Base-by-base conservation (phyloP, 768 basidiomycete species). In the Rhodotorula toruloides region DNA sequence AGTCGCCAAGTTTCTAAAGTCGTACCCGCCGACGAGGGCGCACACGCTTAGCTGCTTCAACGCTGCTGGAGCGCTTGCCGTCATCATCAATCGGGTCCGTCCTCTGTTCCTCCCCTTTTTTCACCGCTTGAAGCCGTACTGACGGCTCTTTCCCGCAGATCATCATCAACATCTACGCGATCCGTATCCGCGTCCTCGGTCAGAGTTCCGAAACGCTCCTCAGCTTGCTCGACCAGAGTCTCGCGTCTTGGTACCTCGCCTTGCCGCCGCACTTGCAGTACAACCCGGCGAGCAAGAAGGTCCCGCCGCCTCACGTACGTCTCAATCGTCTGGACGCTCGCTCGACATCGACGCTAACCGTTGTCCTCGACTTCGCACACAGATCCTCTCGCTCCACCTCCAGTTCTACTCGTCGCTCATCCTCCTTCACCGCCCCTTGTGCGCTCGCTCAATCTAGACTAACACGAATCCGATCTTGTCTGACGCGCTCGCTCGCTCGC, bases 341-440 rank as follows among this genome's bases (percentile, higher is more conserved):
- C 5, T 17, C 25, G n/a, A 36, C 27, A 37, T 19, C 31, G 12
- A 10, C 29, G 36, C 60, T 62, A 48, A 62, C 47, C 13, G 2
- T 34, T 29, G n/a, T n/a, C n/a, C n/a, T n/a, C n/a, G n/a, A n/a
- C 19, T 8, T 3, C 31, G 29, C 19, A 0, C 0, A 22, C 58
- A 71, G 64, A 49, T 75, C 44, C 43, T 77, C 19, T 54, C 69
- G 8, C 63, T 77, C 1, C 77, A 77, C 52, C 65, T 75, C 34
- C 72, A 75, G 47, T 77, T 75, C 63, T 77, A 76, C 67, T 72
- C 67, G 44, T 68, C 76, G 13, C 61, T 77, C 22, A 74, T 77
- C 17, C 67, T 77, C 19, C 70, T 77, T 0, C 75, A 77, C 52
- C 76, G 77, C 1, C 77, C 77, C 10, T 76, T 76, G 76, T 76